Conservation (phyloP, 176 grass and related monocot genomes). For the Urochloa ruziziensis region DNA sequence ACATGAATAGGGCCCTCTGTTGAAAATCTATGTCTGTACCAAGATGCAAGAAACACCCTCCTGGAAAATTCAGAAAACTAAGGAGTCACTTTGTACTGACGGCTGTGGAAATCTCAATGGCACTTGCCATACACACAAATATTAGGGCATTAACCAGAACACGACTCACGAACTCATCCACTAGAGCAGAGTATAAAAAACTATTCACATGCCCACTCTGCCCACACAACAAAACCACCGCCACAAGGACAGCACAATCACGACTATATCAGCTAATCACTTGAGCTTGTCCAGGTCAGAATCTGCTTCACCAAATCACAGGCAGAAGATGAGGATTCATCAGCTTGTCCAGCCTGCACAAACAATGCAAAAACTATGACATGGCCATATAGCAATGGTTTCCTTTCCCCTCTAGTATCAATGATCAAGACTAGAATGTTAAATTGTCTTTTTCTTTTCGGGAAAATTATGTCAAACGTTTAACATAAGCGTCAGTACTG, state of each 20-base stretch:
- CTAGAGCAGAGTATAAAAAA: not conserved
- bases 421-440: not conserved
- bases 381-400: not conserved
- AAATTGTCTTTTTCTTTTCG: not conserved
- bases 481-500: not conserved
- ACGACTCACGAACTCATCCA: not conserved
- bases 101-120: not conserved
- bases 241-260: not conserved
- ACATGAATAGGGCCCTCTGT: not conserved
- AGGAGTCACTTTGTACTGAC: not conserved
- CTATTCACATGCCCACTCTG: not conserved
- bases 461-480: no score
- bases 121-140: not conserved
- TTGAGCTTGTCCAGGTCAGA: not conserved
- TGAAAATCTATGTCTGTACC: not conserved
- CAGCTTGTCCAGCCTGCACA: not conserved
- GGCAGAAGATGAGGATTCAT: not conserved
- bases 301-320: not conserved
- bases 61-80: not conserved
- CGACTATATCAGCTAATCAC: not conserved
- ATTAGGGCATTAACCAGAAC: not conserved
- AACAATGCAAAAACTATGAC: not conserved
- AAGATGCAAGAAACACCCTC: not conserved
- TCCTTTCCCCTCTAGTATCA: not conserved
- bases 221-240: not conserved